Evolutionary conservation across 495 filamentous ascomycete species (phyloP), one percentile per base, ranked within the genome.

Genomic region (Penicillium bialowiezense): DNA sequence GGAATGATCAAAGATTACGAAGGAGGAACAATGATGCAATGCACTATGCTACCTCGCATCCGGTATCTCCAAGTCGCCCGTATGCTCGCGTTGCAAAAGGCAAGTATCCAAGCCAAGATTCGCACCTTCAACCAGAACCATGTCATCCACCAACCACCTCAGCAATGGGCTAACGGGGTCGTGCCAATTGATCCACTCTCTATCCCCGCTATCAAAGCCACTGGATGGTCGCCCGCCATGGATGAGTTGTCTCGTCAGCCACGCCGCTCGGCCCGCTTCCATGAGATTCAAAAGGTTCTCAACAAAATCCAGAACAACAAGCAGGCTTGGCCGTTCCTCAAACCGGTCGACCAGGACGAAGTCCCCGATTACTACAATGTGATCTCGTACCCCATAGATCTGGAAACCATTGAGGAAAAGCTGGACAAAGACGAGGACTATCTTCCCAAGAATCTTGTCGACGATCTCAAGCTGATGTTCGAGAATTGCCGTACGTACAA

Each of bases 1-100:
- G 93, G 93, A 21, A 97, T 96, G 62, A 98, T 98, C 68, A 98
- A 98, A 68, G 93, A 98, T 68, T 98, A 98, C 68, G 93, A 98
- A 71, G 93, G 93, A 23, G 93, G 93, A 35, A 98, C 95, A 0
- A 95, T 98, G 54, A 98, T 98, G 93, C 93, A 98, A 70, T 98
- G 93, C 67, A 87, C 87, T 36, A 97, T 98, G 93, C 78, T 98
- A 19, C 93, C 93, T 3, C 85, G 83, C 50, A 91, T 97, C 44
- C 88, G 95, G 43, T 98, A 97, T 67, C 84, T 98, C 1, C 92
- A 98, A 68, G 77, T 82, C 59, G 85, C 87, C 13, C 86, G 91
- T 46, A 96, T 97, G 93, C 79, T 98, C 2, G 76, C 95, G 33
- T 97, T 97, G 69, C 95, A 97, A 62, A 98, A 97, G 64, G 93